Percentiles rank a stretch among this genome's conserved stretches.
Evolutionary conservation across 805 yeast species (phyloP).

Genomic region (Candida hungchunana): DNA sequence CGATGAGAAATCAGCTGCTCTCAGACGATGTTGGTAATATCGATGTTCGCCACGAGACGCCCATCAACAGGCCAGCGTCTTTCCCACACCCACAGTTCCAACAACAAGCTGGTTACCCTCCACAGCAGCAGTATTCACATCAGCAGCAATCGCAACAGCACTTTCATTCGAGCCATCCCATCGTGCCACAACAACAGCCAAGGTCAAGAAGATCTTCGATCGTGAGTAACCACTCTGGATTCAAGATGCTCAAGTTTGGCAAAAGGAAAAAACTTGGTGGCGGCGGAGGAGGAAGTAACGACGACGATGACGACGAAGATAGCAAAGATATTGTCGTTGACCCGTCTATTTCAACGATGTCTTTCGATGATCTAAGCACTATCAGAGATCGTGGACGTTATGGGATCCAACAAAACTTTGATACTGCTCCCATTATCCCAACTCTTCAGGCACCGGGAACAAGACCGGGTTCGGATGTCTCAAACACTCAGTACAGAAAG

Average conservation of each 20-base stretch:
- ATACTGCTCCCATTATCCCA: constrained; percentile 74
- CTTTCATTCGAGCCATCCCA: no score
- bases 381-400: constrained; percentile 65
- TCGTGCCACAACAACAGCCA: constrained; percentile 18
- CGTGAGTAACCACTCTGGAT: constrained; percentile 12
- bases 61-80: constrained; percentile 21
- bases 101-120: constrained; percentile 12
- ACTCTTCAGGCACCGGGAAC: constrained; percentile 42
- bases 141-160: constrained; percentile 10
- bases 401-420: constrained; percentile 42
- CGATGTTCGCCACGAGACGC: constrained; percentile 40
- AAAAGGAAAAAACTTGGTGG: constrained; percentile 9
- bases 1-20: constrained; percentile 34
- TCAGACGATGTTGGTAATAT: constrained; percentile 39
- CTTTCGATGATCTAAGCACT: constrained; percentile 63
- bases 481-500: constrained; percentile 63
- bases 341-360: constrained; percentile 37
- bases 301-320: constrained; percentile 34
- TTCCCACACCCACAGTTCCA: constrained; percentile 1
- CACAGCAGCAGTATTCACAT: constrained; percentile 8
- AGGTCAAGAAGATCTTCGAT: constrained; percentile 22
- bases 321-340: constrained; percentile 33
- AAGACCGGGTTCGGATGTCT: constrained; percentile 28
- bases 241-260: constrained; percentile 13
- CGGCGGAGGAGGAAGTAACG: constrained; percentile 22